These are phyloP conservation scores for Arctostaphylos glauca DNA, from an alignment of 148 eudicot species.

Conservation along the genomic window DNA sequence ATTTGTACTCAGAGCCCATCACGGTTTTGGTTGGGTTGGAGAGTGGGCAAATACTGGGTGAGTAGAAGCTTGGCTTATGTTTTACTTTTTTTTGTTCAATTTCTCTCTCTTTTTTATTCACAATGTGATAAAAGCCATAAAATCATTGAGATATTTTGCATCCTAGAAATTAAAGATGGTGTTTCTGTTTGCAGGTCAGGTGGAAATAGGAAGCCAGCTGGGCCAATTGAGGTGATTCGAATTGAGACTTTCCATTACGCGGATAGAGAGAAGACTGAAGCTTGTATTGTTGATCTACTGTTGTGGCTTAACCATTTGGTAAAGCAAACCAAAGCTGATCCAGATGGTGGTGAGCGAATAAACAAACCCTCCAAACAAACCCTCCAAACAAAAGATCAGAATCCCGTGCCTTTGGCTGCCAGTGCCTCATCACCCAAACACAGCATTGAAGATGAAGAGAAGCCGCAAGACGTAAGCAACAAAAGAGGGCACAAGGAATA, in stretches of 20 bases:
- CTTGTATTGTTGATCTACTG: slow-evolving; percentile 61
- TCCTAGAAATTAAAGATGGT: neutral
- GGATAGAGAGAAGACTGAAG: slow-evolving; percentile 71
- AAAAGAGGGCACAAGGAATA: slow-evolving; percentile 14
- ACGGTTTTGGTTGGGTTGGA: slow-evolving; percentile 99
- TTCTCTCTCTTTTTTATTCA: neutral
- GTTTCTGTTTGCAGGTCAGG: slow-evolving; percentile 50
- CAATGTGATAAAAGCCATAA: neutral
- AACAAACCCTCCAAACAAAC: neutral
- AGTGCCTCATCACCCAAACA: slow-evolving; percentile 16
- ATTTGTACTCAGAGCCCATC: slow-evolving; percentile 61
- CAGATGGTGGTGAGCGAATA: slow-evolving; percentile 23
- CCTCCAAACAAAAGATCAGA: slow-evolving; percentile 17
- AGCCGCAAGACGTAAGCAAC: slow-evolving; percentile 16
- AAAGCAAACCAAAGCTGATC: slow-evolving; percentile 33
- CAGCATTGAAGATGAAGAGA: slow-evolving; percentile 28
- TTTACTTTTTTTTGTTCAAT: neutral
- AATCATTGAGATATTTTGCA: neutral
- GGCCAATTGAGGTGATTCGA: slow-evolving; percentile 46
- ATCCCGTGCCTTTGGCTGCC: slow-evolving; percentile 9
- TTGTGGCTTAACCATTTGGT: slow-evolving; percentile 77
- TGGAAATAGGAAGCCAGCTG: slow-evolving; percentile 42
- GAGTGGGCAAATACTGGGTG: slow-evolving; percentile 94
- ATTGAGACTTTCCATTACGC: slow-evolving; percentile 86
- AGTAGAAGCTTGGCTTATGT: slow-evolving; percentile 26